Conservation (phyloP, 108 stramenopile species). For the Fragilaria crotonensis region DNA sequence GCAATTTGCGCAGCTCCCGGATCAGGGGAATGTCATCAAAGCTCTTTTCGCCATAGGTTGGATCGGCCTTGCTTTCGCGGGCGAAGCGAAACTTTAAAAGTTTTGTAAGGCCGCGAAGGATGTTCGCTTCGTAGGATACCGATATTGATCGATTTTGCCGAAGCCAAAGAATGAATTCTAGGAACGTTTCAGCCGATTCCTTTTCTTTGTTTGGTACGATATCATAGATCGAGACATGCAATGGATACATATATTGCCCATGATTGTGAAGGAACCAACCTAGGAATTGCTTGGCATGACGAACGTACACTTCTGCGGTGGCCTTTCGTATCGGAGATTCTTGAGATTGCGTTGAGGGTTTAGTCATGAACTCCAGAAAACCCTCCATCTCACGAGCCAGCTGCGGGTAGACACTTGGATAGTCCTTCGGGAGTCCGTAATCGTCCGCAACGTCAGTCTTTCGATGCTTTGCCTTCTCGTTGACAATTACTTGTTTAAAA, state of each 20-base stretch:
- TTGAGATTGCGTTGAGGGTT: slow-evolving; percentile 44
- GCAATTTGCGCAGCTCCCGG: slow-evolving; percentile 63
- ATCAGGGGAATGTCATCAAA: slow-evolving; percentile 70
- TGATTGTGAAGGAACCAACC: slow-evolving; percentile 43
- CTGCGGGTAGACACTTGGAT: slow-evolving; percentile 24
- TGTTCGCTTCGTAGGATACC: slow-evolving; percentile 76
- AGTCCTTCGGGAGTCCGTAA: slow-evolving; percentile 51
- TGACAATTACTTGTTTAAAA: slow-evolving; percentile 48
- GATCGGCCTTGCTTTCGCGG: slow-evolving; percentile 28
- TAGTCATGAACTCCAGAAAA: slow-evolving; percentile 70
- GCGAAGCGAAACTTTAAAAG: slow-evolving; percentile 73
- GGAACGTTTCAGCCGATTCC: slow-evolving; percentile 50
- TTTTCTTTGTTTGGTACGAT: slow-evolving; percentile 59
- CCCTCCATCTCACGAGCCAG: slow-evolving; percentile 49
- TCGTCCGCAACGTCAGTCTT: slow-evolving; percentile 25
- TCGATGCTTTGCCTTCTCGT: slow-evolving; percentile 47
- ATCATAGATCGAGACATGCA: slow-evolving; percentile 37
- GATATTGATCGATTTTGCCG: slow-evolving; percentile 53
- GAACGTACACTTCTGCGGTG: slow-evolving; percentile 71
- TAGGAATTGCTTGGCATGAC: slow-evolving; percentile 68
- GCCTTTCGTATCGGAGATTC: slow-evolving; percentile 62
- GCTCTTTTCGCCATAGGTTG: slow-evolving; percentile 28
- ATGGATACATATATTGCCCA: not conserved
- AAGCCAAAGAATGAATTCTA: slow-evolving; percentile 74
- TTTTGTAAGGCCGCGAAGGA: slow-evolving; percentile 73